A percentile compares a stretch with the other conserved stretches of the same genome.
Conservation (phyloP, 1,139 yeast species). For the Yamadazyma conglobata region DNA sequence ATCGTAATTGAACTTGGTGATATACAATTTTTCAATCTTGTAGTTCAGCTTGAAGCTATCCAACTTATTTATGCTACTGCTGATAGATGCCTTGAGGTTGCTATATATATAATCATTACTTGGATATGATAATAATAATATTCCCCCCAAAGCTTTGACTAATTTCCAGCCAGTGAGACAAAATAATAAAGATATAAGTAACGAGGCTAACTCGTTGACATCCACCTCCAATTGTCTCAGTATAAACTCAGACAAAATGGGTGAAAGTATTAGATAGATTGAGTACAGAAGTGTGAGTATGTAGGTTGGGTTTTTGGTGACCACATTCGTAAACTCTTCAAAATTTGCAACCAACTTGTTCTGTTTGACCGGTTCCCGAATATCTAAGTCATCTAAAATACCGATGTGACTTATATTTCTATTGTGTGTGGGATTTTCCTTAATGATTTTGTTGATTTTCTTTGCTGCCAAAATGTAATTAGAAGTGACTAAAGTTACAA, state of each 20-base stretch:
- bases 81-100: conserved; percentile 31
- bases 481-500: conserved; percentile 36
- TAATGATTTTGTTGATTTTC: conserved; percentile 33
- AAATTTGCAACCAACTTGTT: conserved; percentile 11
- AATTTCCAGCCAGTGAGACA: conserved; percentile 54
- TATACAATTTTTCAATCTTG: conserved; percentile 44
- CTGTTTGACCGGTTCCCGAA: conserved; percentile 5
- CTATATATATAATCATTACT: conserved; percentile 38
- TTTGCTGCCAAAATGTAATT: conserved; percentile 34
- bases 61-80: conserved; percentile 37
- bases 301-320: conserved; percentile 58
- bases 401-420: conserved; percentile 16
- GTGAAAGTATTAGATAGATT: conserved; percentile 28
- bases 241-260: conserved; percentile 30
- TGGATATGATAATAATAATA: conserved; percentile 53
- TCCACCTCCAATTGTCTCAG: conserved; percentile 33
- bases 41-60: conserved; percentile 52
- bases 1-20: conserved; percentile 61
- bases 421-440: conserved; percentile 13
- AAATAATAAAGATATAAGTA: conserved; percentile 47
- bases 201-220: conserved; percentile 48
- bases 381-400: conserved; percentile 9
- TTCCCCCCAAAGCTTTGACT: conserved; percentile 49
- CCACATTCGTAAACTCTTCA: conserved; percentile 12
- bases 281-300: conserved; percentile 59